Base-by-base conservation (phyloP, 257 asterid genomes). In the Nyctanthes arbortristis region DNA sequence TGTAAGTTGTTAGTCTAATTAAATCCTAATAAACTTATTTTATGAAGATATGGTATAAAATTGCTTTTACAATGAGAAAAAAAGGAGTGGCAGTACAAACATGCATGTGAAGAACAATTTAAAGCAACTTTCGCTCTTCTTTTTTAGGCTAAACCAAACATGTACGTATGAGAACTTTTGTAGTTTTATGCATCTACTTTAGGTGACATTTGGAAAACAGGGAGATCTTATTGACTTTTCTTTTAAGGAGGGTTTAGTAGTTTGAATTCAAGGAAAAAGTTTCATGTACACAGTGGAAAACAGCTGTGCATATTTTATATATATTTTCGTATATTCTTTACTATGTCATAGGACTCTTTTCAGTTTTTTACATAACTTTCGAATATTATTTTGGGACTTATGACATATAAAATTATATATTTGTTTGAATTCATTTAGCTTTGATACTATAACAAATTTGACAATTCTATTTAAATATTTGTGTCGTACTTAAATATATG, bases 271-370 rank as follows among this genome's bases (percentile, higher is more conserved):
- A 64, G 61, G 24, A 35, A 32, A 16, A 32, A 18, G 58, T 36
- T 27, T 27, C 20, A 35, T 7, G 35, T n/a, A n/a, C 10, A 9
- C 29, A 34, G 65, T 73, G 65, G 78, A 37, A 61, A 73, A 67
- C 69, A 67, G 69, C 68, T 35, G 56, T 66, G 68, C 1, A 30
- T 25, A 47, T 61, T 61, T 61, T 35, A 65, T 66, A 63, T 1
- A 30, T 25, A 47, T 61, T 61, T 61, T 61, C 37, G 6, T 20
- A 33, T 16, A 20, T 16, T 40, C 39, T 16, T 74, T 29, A 24
- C 12, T 54, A 14, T 20, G 33, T 16, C 29, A 8, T 58, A n/a
- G n/a, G 30, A 29, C 54, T 62, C 29, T 39, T 28, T 54, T 71
- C n/a, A 36, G 18, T 6, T 25, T 34, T 14, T 34, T 34, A 58